Evolutionary conservation across 2,329 filamentous ascomycete genomes (phyloP), one percentile per base, ranked within the genome.

Genomic region (Orbilia ellipsospora): DNA sequence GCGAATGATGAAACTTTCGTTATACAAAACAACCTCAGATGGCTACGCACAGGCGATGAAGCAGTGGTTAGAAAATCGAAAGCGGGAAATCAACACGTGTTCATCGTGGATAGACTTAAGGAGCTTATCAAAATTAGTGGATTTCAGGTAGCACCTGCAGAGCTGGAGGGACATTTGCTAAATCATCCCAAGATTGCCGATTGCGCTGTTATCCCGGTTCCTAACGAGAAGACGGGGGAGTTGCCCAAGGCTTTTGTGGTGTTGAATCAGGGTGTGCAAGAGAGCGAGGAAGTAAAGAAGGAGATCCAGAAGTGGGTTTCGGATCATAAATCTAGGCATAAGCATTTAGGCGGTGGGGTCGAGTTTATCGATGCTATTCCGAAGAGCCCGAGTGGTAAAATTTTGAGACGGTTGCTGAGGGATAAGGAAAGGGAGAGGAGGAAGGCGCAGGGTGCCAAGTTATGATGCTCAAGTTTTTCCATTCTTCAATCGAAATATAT

Each of bases 31-130:
- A 89, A 89, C 8, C 55, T 79, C 79, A 83, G 89, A 77, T 95
- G 92, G 88, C 88, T 96, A 86, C 88, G 87, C 48, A 97, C 94
- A 0, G 94, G 94, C 4, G 94, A 97, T 79, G 92, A 96, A 81
- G 92, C 90, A 0, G 84, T 94, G 2, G 84, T 96, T 10, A 86
- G 87, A 1, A 86, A 87, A 79, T 85, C 88, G 6, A 86, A 88
- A 0, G 84, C 85, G 1, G 92, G 92, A 1, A 84, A 90, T 77
- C 92, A 97, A 82, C 94, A 97, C 80, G 81, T 97, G 57, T 90
- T 93, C 81, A 90, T 97, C 72, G 90, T 93, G 0, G 94, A 97
- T 81, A 88, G 94, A 4, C 90, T 91, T 80, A 92, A 78, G 57
- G 86, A 87, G 78, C 80, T 87, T 44, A 87, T 87, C 81, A 87